Conservation (phyloP, 345 rosid species). For the Melaleuca alternifolia region DNA sequence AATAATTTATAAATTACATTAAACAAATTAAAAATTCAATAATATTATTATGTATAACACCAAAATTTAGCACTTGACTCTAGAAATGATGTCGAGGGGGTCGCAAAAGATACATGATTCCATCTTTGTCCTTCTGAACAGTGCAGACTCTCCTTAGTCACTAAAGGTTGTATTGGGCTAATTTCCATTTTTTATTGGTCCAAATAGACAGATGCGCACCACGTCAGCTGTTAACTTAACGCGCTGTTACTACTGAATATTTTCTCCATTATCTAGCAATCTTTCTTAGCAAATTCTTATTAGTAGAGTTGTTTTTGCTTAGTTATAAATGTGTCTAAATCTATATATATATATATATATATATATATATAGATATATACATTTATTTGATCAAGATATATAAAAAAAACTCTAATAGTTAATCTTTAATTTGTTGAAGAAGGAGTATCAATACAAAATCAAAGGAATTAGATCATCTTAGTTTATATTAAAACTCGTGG, state of each 20-base stretch:
- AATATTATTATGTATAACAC: neutral
- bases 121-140: neutral
- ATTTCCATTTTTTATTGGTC: no score
- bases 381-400: neutral
- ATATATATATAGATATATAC: no score
- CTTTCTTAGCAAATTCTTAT: neutral
- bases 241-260: no score
- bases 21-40: neutral
- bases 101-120: neutral
- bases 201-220: no score
- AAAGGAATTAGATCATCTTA: neutral
- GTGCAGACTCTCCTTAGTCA: neutral
- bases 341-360: no score
- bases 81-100: neutral
- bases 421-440: neutral
- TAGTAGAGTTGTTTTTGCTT: neutral
- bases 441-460: neutral
- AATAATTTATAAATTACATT: neutral
- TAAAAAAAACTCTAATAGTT: neutral
- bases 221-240: no score
- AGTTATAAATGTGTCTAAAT: no score
- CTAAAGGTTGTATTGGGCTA: neutral
- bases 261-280: neutral
- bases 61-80: neutral
- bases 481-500: neutral